Evolutionary conservation across 148 eudicot species (phyloP), one percentile per base, ranked within the genome.

Genomic region (Mesembryanthemum crystallinum): DNA sequence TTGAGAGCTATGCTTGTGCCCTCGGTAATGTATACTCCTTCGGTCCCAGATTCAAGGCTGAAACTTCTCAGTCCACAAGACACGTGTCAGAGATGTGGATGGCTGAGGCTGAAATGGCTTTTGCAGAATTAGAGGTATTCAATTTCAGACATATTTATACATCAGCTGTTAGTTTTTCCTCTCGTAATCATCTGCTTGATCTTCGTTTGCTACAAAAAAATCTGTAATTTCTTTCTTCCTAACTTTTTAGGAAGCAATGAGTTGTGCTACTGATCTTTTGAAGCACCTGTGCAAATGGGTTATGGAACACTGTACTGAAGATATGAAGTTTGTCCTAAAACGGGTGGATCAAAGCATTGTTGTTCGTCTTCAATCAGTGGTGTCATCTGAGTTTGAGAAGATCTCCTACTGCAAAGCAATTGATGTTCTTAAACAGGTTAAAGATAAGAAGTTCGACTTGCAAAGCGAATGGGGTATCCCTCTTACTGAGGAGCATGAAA

Each of bases 21-120:
- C 94, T 96, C 63, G 98, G 99, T 42, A 89, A 92, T 83, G 99
- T 96, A 17, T 96, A 91, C 84, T 78, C 98, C 4, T 92, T 88
- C 60, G 99, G 99, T 59, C 99, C 99, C 0, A 82, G 98, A 78
- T 96, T 92, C 78, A 84, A 51, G 70, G 94, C 94, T n/a, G 82
- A 84, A 15, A 87, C 76, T 73, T 69, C 78, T 17, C 89, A 88
- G 29, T 87, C 99, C 35, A 86, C 83, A 62, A 88, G 87, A 55
- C 79, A 80, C 47, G 76, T 89, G 37, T 84, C 99, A 8, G 98
- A 96, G 86, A 89, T 87, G 91, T 96, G 94, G 92, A 92, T 88
- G 92, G 80, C 87, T 72, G 99, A 96, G 72, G 72, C 88, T 59
- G 98, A 96, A 88, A 89, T 96, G 86, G 97, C 97, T 52, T 92